Conservation (phyloP, 1,139 yeast species). For the Saccharomyces hybrid region DNA sequence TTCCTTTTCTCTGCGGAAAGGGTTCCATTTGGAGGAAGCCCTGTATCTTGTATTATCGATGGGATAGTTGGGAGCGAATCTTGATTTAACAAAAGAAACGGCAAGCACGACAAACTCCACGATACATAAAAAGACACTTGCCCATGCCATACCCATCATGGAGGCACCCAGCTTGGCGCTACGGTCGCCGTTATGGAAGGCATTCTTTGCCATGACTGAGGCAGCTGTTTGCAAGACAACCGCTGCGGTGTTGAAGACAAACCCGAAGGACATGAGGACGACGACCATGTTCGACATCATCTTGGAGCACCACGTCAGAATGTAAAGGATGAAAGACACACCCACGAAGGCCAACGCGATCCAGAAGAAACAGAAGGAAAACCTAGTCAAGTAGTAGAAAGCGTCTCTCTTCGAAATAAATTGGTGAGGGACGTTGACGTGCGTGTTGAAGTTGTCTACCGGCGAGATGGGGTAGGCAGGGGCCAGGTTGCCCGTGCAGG, state of each 20-base stretch:
- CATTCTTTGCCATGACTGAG: constrained; percentile 54
- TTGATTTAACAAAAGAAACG: constrained; percentile 12
- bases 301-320: constrained; percentile 37
- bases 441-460: constrained; percentile 57
- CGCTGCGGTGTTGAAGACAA: constrained; percentile 50
- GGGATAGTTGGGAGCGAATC: constrained; percentile 7
- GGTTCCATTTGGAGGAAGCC: not conserved
- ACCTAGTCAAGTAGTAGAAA: constrained; percentile 62
- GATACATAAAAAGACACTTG: constrained; percentile 38
- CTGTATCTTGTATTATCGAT: not conserved
- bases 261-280: constrained; percentile 45
- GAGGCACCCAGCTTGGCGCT: constrained; percentile 48
- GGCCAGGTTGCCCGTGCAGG: constrained; percentile 25
- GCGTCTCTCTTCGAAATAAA: constrained; percentile 51
- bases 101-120: constrained; percentile 9
- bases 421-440: constrained; percentile 45
- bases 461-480: constrained; percentile 71
- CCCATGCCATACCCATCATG: constrained; percentile 62
- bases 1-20: not conserved
- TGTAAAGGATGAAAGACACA: constrained; percentile 38
- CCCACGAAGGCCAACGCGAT: constrained; percentile 53
- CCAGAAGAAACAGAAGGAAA: constrained; percentile 59
- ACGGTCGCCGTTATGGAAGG: constrained; percentile 44
- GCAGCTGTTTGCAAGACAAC: constrained; percentile 64
- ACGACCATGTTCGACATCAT: constrained; percentile 48